phyloP scores from a whole-genome alignment of 306 rosid genomes.

The Rubus idaeus region DNA sequence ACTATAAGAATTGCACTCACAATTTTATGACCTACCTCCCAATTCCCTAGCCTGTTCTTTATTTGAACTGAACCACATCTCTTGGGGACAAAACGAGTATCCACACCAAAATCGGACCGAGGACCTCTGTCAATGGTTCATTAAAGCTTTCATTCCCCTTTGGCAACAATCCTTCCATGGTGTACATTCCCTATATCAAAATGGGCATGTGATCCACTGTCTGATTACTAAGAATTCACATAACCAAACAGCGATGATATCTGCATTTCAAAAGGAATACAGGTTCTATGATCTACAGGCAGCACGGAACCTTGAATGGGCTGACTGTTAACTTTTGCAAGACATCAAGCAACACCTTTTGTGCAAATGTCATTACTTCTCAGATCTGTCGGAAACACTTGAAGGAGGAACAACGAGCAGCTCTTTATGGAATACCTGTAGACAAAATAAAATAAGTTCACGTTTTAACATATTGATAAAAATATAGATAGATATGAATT shows the following conservation, averaged over 20 bases:
- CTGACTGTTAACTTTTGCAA: not conserved
- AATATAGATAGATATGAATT: not conserved
- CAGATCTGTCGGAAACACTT: slow-evolving; percentile 14
- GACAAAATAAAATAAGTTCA: not conserved
- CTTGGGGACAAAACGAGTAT: not conserved
- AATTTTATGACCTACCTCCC: not conserved
- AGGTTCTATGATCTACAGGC: not conserved
- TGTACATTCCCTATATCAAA: not conserved
- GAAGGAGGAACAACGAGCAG: slow-evolving; percentile 15
- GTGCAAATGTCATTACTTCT: not conserved
- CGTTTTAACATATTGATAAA: not conserved
- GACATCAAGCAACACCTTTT: not conserved
- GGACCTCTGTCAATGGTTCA: not conserved
- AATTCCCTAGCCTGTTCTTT: not conserved
- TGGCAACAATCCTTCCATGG: slow-evolving; percentile 10
- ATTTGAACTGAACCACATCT: not conserved
- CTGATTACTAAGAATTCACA: not conserved
- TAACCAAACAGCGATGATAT: not conserved
- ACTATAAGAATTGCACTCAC: not conserved
- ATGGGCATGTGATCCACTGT: not conserved
- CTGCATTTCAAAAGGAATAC: not conserved
- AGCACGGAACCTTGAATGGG: not conserved
- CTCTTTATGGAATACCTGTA: slow-evolving; percentile 27
- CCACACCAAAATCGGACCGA: not conserved
- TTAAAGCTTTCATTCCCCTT: not conserved